Evolutionary conservation across 768 basidiomycete species (phyloP), one percentile per base, ranked within the genome.

Genomic region (Tephrocybe sp.): DNA sequence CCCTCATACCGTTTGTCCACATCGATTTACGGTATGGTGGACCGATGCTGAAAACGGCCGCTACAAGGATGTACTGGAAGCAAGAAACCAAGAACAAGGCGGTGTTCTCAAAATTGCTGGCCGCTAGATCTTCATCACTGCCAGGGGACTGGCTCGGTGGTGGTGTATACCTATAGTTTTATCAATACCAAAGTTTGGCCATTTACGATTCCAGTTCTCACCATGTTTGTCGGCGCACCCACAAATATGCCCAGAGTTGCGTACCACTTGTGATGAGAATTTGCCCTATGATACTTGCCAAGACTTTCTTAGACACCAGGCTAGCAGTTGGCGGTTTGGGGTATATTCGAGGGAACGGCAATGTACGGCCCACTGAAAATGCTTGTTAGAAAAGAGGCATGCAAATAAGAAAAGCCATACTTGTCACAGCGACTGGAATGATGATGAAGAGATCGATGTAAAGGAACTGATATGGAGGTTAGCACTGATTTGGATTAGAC

Each of bases 381-480:
- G 12, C 18, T 38, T 28, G 8, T 43, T 54, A 54, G 47, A 42
- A 33, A 28, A 41, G 14, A 55, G 28, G 44, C 3, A 48, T 12
- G 40, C 18, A 45, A 53, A 23, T 28, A 36, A 20, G 24, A 55
- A 14, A 38, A 24, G 20, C 68, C 94, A 72, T 66, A 98, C 95
- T 99, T 37, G 94, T 86, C 52, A 99, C 87, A 34, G 97, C 97
- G 42, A 98, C 81, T 1, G 97, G 97, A 41, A 98, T 93, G 63
- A 98, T 99, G 70, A 99, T 91, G 70, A 96, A 93, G 30, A 99
- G 77, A 68, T 99, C 97, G 56, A 99, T 98, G 66, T 98, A 98
- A 12, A 99, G 75, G 69, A 99, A 98, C 88, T 92, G 61, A 28
- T 33, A 47, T 43, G 14, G 55, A 50, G 38, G 20, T 58, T 56